phyloP scores from a whole-genome alignment of 257 asterid genomes.

The Solanum infundibuliforme region DNA sequence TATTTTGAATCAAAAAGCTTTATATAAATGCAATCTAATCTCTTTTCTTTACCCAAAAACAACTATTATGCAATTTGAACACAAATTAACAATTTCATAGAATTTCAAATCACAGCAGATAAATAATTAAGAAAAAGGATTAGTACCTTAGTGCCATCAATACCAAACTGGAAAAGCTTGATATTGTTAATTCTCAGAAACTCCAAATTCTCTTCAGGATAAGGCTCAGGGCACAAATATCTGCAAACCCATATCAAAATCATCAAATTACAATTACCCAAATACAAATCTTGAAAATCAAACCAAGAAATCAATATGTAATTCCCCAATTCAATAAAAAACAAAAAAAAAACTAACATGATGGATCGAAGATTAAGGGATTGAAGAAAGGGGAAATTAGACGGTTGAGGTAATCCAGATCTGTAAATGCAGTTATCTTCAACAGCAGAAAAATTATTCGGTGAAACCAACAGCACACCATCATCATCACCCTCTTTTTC shows the following conservation, averaged over 20 bases:
- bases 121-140: too few relatives aligned
- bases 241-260: slow-evolving; percentile 9
- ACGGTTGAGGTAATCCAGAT: slow-evolving; percentile 32
- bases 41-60: not conserved
- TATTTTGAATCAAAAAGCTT: not conserved
- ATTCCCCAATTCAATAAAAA: not conserved
- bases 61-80: not conserved
- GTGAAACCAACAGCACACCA: slow-evolving; percentile 6
- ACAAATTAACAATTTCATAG: not conserved
- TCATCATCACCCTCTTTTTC: slow-evolving; percentile 1
- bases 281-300: not conserved
- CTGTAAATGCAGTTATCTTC: slow-evolving; percentile 34
- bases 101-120: not conserved
- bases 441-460: slow-evolving; percentile 24
- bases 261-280: not conserved
- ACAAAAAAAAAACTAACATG: slow-evolving; percentile 8
- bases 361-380: slow-evolving; percentile 30
- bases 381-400: slow-evolving; percentile 25
- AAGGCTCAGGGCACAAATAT: slow-evolving; percentile 38
- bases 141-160: slow-evolving; percentile 32
- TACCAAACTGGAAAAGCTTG: slow-evolving; percentile 36
- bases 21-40: not conserved
- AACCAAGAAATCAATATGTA: too few relatives aligned
- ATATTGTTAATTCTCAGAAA: slow-evolving; percentile 22
- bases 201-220: slow-evolving; percentile 29